Conservation (phyloP, 2,329 filamentous ascomycete species). For the Fusarium sterilihyphosum region DNA sequence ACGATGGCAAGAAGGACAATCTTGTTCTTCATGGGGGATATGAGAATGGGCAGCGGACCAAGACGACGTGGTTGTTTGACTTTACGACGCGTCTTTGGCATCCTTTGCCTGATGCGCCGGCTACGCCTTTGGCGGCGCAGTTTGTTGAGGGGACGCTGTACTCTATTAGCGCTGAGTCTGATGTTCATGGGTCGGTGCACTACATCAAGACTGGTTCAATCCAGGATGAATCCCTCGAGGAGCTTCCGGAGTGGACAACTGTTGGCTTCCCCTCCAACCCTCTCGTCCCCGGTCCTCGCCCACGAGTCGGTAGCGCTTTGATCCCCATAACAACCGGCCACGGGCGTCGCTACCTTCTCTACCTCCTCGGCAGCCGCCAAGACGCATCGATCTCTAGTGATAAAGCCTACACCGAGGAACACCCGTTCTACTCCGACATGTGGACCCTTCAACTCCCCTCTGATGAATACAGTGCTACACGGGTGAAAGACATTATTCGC, state of each 20-base stretch:
- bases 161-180: conserved; percentile 23
- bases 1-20: conserved; percentile 14
- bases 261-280: conserved; percentile 32
- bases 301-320: conserved; percentile 28
- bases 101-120: conserved; percentile 13
- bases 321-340: conserved; percentile 20
- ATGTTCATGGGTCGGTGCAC: conserved; percentile 28
- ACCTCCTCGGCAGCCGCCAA: conserved; percentile 32
- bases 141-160: conserved; percentile 32
- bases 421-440: conserved; percentile 33
- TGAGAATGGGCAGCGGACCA: neutral
- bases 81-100: conserved; percentile 25
- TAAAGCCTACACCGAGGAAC: conserved; percentile 15
- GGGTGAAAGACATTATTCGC: conserved; percentile 23
- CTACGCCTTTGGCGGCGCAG: conserved; percentile 5
- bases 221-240: conserved; percentile 9
- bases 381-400: conserved; percentile 1
- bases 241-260: conserved; percentile 9
- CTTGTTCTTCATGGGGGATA: conserved; percentile 27
- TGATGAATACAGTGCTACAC: conserved; percentile 9
- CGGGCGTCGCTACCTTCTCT: conserved; percentile 27
- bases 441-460: conserved; percentile 34
- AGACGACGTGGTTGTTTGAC: conserved; percentile 33
- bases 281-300: conserved; percentile 21
- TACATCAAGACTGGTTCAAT: conserved; percentile 8